Base-by-base conservation (phyloP, 495 filamentous ascomycete genomes). In the Xylaria longipes region DNA sequence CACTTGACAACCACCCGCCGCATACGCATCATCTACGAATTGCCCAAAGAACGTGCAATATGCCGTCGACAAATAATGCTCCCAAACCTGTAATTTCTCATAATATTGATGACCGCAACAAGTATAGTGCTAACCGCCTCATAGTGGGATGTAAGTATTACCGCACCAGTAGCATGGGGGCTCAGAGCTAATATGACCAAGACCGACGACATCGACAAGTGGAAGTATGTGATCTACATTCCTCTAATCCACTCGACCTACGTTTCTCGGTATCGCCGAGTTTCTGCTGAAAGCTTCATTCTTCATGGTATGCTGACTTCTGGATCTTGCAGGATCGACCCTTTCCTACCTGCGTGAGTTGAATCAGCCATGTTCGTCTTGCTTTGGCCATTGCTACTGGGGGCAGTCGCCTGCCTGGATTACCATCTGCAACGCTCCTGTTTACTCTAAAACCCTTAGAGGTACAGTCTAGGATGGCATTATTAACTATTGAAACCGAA, bases 191-290 rank as follows among this genome's bases (percentile, higher is more conserved):
- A 70, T 6, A 35, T 41, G 60, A 15, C 39, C 9, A 71, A 71
- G 69, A 71, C 69, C 69, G 69, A 71, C 61, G 69, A 71, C 41
- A 71, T 71, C 50, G 69, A 71, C 29, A 71, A 71, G 62, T 71
- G 69, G 69, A 71, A 71, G 69, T 71, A 71, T 33, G 69, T 66
- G 22, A 20, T 66, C 25, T 61, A n/a, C 25, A 33, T 46, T 31
- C n/a, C 12, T 60, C 29, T 3, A 31, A 25, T 54, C 20, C 45
- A n/a, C 3, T 54, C 29, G 20, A 33, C 29, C 46, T 29, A 12
- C 37, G 31, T 29, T 37, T 35, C 29, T 37, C 33, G 1, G 2
- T 31, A 20, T 17, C 56, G 37, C 33, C 56, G 56, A 60, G 17
- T 35, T 39, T 60, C 33, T 35, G 15, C 17, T 8, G 20, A 35